These are phyloP conservation scores for Jamesozyma lodderae DNA, from an alignment of 805 yeast species.

Conservation along the genomic window DNA sequence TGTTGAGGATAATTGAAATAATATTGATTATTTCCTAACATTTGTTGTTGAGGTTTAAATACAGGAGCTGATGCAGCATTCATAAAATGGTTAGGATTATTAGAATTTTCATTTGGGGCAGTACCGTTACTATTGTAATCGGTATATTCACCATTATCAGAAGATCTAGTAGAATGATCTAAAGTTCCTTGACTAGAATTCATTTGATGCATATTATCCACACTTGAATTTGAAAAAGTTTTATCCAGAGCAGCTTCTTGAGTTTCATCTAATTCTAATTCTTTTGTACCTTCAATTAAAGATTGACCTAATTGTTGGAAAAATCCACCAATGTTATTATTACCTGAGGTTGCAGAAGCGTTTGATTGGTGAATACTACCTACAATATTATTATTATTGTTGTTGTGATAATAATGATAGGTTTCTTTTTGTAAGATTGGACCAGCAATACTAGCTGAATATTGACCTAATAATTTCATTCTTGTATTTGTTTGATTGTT, in stretches of 20 bases:
- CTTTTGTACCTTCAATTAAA: slow-evolving; percentile 29
- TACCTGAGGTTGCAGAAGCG: background rate
- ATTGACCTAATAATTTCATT: slow-evolving; percentile 15
- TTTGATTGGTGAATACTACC: slow-evolving; percentile 1
- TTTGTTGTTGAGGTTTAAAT: slow-evolving; percentile 17
- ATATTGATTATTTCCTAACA: slow-evolving; percentile 3
- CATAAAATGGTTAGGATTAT: slow-evolving; percentile 6
- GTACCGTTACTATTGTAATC: slow-evolving; percentile 5
- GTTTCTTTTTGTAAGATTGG: slow-evolving; percentile 5
- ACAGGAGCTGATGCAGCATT: slow-evolving; percentile 23
- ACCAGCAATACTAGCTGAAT: slow-evolving; percentile 26
- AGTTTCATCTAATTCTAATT: slow-evolving; percentile 16
- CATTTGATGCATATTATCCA: background rate
- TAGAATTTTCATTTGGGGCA: slow-evolving; percentile 3
- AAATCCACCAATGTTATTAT: slow-evolving; percentile 17
- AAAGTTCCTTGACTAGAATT: slow-evolving; percentile 4
- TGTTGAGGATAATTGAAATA: slow-evolving; percentile 6
- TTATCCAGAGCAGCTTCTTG: background rate
- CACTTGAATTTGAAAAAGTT: background rate
- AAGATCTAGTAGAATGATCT: slow-evolving; percentile 2
- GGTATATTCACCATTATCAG: slow-evolving; percentile 5
- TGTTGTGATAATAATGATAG: slow-evolving; percentile 2
- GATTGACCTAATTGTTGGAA: slow-evolving; percentile 30
- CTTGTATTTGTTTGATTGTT: slow-evolving; percentile 1
- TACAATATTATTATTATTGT: background rate